Conservation (phyloP, 139 green algal species). For the Volvox africanus region DNA sequence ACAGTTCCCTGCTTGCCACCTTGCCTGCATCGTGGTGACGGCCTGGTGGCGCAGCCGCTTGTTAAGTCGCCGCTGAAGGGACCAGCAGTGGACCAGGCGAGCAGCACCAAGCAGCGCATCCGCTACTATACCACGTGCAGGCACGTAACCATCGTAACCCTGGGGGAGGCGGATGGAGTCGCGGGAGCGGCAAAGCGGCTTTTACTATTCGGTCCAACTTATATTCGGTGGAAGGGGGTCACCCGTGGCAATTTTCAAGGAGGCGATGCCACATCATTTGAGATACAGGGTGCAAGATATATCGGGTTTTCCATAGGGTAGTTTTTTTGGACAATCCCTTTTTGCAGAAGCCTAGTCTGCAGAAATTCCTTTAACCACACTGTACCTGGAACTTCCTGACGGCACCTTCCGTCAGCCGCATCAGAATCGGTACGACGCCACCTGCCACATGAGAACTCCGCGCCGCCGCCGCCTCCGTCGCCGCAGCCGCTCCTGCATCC, state of each 20-base stretch:
- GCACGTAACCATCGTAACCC: constrained; percentile 2
- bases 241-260: too few relatives aligned
- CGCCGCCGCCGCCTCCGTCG: background rate
- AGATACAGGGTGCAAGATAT: too few relatives aligned
- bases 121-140: background rate
- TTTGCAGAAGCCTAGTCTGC: too few relatives aligned
- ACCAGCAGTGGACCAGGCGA: background rate
- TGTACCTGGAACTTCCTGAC: constrained; percentile 6
- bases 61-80: background rate
- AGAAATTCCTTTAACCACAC: background rate
- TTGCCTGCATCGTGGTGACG: constrained; percentile 1
- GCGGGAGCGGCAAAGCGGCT: too few relatives aligned
- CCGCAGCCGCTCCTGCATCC: background rate
- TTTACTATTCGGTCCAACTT: too few relatives aligned
- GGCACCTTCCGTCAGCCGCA: background rate
- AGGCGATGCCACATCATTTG: too few relatives aligned
- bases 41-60: background rate
- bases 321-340: too few relatives aligned
- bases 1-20: background rate
- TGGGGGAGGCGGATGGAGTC: background rate
- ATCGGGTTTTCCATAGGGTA: too few relatives aligned
- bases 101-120: constrained; percentile 28
- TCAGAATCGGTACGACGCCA: constrained; percentile 20
- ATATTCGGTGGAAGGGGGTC: too few relatives aligned
- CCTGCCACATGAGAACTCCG: too few relatives aligned